Evolutionary conservation across 106 monocot genomes (phyloP).

Genomic region (Platanthera guangdongensis): DNA sequence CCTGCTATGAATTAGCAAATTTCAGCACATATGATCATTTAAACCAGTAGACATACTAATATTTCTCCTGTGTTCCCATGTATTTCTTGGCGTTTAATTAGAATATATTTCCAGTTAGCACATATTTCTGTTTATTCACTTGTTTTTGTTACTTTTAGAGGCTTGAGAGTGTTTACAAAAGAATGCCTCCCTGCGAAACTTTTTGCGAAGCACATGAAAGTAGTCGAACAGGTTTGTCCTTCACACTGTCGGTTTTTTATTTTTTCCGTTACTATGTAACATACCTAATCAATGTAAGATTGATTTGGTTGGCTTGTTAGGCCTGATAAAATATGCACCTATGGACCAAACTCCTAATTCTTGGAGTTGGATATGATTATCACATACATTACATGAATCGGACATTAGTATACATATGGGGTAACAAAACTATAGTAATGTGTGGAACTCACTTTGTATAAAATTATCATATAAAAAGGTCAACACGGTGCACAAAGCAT

Average conservation of each 20-base stretch:
- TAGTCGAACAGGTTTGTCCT: constrained; percentile 77
- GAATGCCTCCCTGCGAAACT: constrained; percentile 86
- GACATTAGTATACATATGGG: neutral
- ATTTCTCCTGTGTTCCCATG: neutral
- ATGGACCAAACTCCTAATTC: neutral
- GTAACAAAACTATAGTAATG: neutral
- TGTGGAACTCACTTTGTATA: neutral
- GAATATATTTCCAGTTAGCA: neutral
- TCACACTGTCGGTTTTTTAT: constrained; percentile 1
- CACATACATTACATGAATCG: neutral
- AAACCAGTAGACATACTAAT: neutral
- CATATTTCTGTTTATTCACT: neutral
- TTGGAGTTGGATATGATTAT: neutral
- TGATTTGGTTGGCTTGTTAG: neutral
- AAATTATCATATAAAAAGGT: neutral
- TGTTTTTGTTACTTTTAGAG: constrained; percentile 32
- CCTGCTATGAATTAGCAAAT: too few relatives aligned
- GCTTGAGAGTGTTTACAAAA: constrained; percentile 62
- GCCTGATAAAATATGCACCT: neutral
- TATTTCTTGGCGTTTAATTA: neutral
- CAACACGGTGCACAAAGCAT: too few relatives aligned
- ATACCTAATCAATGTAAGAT: neutral
- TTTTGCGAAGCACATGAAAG: constrained; percentile 94
- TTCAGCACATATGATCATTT: neutral
- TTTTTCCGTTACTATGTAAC: neutral